phyloP scores from a whole-genome alignment of 1,284 basidiomycete genomes.

The Cryptococcus amylolentus region DNA sequence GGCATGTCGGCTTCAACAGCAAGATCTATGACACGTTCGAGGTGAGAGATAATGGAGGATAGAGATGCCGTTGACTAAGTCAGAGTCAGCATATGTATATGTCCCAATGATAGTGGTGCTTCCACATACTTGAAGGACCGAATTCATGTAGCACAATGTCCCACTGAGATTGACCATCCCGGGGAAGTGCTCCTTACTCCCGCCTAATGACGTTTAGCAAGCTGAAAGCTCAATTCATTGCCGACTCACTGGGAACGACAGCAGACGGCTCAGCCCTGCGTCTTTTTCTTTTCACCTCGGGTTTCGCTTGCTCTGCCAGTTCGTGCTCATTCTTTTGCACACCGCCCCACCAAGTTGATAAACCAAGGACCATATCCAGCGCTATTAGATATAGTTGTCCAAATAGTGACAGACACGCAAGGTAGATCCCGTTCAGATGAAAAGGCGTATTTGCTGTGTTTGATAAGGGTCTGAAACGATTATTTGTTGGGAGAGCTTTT shows the following conservation, averaged over 20 bases:
- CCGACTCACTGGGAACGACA: not conserved
- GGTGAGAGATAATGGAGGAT: conserved; percentile 67
- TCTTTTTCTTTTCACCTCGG: conserved; percentile 21
- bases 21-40: conserved; percentile 66
- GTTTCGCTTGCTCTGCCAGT: conserved; percentile 1
- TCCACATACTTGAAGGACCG: conserved; percentile 70
- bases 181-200: conserved; percentile 57
- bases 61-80: conserved; percentile 75
- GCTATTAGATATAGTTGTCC: conserved; percentile 4
- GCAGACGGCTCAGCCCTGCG: conserved; percentile 11
- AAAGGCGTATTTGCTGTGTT: not conserved
- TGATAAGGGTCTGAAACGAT: not conserved
- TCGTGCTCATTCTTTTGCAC: not conserved
- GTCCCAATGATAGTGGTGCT: not conserved
- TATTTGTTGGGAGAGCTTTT: not conserved
- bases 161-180: conserved; percentile 91
- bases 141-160: conserved; percentile 93
- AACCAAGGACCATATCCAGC: conserved; percentile 2
- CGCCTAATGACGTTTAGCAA: too few relatives aligned
- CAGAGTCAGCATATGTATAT: not conserved
- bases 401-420: not conserved
- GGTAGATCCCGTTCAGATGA: not conserved
- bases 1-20: conserved; percentile 72
- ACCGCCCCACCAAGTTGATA: conserved; percentile 2
- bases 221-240: too few relatives aligned